Percentiles rank a stretch among this genome's conserved stretches.
Evolutionary conservation across 176 grass and related monocot genomes (phyloP).

Genomic region (Cymbopogon citratus): DNA sequence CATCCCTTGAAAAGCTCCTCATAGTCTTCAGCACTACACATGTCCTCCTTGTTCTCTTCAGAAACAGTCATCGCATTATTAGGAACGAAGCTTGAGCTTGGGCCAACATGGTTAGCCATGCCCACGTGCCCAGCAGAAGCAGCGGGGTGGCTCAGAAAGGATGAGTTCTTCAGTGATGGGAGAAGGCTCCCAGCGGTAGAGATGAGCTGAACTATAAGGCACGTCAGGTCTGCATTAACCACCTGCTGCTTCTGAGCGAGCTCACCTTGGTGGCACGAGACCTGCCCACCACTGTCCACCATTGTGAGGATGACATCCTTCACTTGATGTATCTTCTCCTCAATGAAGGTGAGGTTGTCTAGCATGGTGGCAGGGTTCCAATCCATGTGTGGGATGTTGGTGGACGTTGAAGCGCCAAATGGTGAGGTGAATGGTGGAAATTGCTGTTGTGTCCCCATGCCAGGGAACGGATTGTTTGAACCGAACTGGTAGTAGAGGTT

Average conservation of each 20-base stretch:
- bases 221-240: conserved; percentile 55
- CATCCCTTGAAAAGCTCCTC: conserved; percentile 48
- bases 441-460: conserved; percentile 18
- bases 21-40: conserved; percentile 34
- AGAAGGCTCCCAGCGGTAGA: conserved; percentile 65
- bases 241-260: conserved; percentile 39
- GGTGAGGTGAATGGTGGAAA: neutral
- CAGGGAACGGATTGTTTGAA: conserved; percentile 19
- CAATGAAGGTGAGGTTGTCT: conserved; percentile 58
- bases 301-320: conserved; percentile 52
- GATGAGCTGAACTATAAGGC: conserved; percentile 63
- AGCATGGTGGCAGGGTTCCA: conserved; percentile 65
- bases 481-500: conserved; percentile 31
- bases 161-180: conserved; percentile 38
- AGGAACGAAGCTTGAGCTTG: conserved; percentile 28
- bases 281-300: conserved; percentile 14
- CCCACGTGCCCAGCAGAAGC: conserved; percentile 10
- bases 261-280: neutral
- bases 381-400: conserved; percentile 34
- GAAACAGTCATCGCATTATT: neutral
- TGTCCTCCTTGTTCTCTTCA: conserved; percentile 25
- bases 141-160: conserved; percentile 20
- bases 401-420: conserved; percentile 13
- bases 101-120: conserved; percentile 15
- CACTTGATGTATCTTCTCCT: conserved; percentile 68